Conservation (phyloP, 208 protist species). For the Novymonas esmeraldas region DNA sequence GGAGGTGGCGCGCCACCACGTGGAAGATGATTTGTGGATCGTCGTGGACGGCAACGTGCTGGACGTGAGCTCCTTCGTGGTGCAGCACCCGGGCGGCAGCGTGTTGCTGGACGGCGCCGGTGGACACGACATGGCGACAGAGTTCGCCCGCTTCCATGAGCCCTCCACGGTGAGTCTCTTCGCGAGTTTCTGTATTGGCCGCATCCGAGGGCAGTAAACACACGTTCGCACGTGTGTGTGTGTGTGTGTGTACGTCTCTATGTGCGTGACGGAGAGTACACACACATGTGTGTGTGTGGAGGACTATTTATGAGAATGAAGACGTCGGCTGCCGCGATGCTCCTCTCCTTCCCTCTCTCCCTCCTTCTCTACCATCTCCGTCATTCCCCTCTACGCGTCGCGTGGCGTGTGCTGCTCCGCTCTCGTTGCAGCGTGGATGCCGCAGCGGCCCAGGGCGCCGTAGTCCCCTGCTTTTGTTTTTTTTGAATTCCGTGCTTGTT, state of each 20-base stretch:
- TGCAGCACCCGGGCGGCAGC: slow-evolving; percentile 65
- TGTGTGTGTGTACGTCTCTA: not conserved
- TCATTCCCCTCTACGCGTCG: too few relatives aligned
- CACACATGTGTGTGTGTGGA: not conserved
- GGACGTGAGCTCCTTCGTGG: slow-evolving; percentile 63
- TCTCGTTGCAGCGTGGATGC: too few relatives aligned
- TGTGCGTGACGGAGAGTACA: not conserved
- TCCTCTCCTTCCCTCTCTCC: not conserved
- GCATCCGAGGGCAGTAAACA: slow-evolving; percentile 1
- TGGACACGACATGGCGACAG: slow-evolving; percentile 54
- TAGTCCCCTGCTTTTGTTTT: too few relatives aligned
- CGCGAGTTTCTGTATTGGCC: slow-evolving; percentile 70
- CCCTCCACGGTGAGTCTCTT: slow-evolving; percentile 49
- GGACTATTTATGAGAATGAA: too few relatives aligned
- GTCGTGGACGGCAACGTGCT: slow-evolving; percentile 78
- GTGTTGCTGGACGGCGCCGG: slow-evolving; percentile 63
- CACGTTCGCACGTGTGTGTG: not conserved
- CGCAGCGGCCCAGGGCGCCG: too few relatives aligned
- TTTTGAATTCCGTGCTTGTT: too few relatives aligned
- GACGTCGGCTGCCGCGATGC: not conserved
- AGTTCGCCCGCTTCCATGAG: slow-evolving; percentile 65
- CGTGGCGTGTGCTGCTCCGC: too few relatives aligned
- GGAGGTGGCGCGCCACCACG: slow-evolving; percentile 55
- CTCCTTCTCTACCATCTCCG: not conserved
- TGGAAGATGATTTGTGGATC: slow-evolving; percentile 62